Evolutionary conservation across 139 green algal genomes (phyloP), one percentile per base, ranked within the genome.

Genomic region (Coelastrella sp.): DNA sequence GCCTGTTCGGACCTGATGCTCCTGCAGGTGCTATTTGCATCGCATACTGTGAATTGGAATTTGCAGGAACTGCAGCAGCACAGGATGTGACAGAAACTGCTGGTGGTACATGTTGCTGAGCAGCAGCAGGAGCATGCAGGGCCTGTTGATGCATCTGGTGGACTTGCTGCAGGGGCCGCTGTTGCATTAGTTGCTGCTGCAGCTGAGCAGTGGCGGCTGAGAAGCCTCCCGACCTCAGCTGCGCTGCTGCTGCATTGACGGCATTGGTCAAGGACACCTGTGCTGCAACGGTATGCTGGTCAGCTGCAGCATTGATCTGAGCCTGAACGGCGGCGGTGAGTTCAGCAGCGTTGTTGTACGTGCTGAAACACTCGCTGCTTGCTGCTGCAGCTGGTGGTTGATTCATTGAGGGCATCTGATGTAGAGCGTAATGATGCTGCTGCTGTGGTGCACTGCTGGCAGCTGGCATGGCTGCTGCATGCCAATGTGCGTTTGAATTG

Each of bases 271-370:
- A 22, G 6, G 82, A 78, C 61, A 87, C 82, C 27, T 59, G 66
- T 0, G 66, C 83, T 56, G 65, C 83, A 19, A n/a, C 83, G 57
- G 66, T 12, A 56, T 73, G 22, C 66, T 66, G 25, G 0, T 56
- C 66, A 7, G 83, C 27, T n/a, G 83, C 83, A 49, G 65, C 83
- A 70, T 80, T 49, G 11, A 88, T 88, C 66, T 88, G 66, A 3
- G 83, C 83, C 66, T 88, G 65, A 11, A 72, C 83, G 49, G 81
- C 81, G 58, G 60, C 61, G 11, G 61, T 61, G 14, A 87, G 61
- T 12, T 66, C 81, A 35, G 25, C 63, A 14, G 81, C 61, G 76
- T 87, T 27, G 24, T 66, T 68, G 27, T 87, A 87, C 9, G 59
- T 87, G n/a, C 8, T 76, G 68, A 76, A 76, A 49, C 35, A 49